Base-by-base conservation (phyloP, 202 grass and related monocot species). In the Zoysia matrella region DNA sequence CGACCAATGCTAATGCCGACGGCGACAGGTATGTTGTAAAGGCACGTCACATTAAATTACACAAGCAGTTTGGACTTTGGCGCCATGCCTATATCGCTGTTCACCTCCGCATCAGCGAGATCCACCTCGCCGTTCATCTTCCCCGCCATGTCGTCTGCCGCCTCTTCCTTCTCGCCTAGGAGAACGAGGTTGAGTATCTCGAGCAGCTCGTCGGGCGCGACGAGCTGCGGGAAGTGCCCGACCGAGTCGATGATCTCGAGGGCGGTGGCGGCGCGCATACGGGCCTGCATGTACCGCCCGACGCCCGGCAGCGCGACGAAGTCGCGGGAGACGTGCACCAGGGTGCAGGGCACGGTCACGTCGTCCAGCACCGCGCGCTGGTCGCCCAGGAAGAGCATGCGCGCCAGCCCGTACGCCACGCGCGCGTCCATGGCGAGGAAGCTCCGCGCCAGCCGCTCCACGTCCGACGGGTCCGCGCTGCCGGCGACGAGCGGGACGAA, bases 301-400 rank as follows among this genome's bases (percentile, higher is more conserved):
- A 97, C 75, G 36, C 75, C 71, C 2, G 83, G 80, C 9, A 89
- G 94, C 58, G 85, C 88, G 0, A 58, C 81, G 69, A 90, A 78
- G 77, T 97, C 94, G 7, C 84, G 41, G 18, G 87, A 69, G 9
- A 63, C 77, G 57, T 86, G 83, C 11, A 97, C 85, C 14, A 92
- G 71, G 36, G 91, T 94, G 80, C 86, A 90, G 12, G 88, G 83
- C 15, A 72, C 65, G 70, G 67, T 78, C 1, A 97, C 83, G 65
- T 67, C 36, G 60, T 60, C 78, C 10, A 94, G 67, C 45, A 90
- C 71, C 9, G 46, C 71, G 16, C 91, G 89, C 50, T 90, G 79
- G 67, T 97, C 94, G 40, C 81, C 49, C 7, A 92, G 88, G 76
- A 94, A 92, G 86, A 97, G 80, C 80, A 87, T 88, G 8, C 77